phyloP scores from a whole-genome alignment of 2,329 filamentous ascomycete species.

The Penicillium janthinellum region DNA sequence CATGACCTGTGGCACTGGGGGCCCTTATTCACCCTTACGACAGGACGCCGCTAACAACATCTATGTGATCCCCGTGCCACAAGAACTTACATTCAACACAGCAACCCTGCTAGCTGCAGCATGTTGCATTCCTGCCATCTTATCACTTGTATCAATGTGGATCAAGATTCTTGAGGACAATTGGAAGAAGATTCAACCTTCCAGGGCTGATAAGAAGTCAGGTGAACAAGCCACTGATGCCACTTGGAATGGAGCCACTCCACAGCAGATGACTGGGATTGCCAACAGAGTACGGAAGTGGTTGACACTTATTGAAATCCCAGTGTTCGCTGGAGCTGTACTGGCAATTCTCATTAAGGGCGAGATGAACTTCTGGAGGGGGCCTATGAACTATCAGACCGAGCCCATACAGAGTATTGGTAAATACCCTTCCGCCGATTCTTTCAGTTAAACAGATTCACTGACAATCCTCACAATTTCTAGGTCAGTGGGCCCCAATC shows the following conservation, averaged over 20 bases:
- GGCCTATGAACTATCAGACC: slow-evolving; percentile 58
- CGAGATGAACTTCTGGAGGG: slow-evolving; percentile 65
- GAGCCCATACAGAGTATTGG: slow-evolving; percentile 65
- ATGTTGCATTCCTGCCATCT: slow-evolving; percentile 65
- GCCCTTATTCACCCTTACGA: slow-evolving; percentile 59
- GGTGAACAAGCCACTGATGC: slow-evolving; percentile 52
- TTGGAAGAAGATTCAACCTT: slow-evolving; percentile 52
- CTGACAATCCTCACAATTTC: neutral
- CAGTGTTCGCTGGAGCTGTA: slow-evolving; percentile 61
- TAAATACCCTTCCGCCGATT: slow-evolving; percentile 34
- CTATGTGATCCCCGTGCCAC: slow-evolving; percentile 63
- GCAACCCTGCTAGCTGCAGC: slow-evolving; percentile 64
- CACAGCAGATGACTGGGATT: slow-evolving; percentile 50
- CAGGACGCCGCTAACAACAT: slow-evolving; percentile 60
- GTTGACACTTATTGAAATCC: slow-evolving; percentile 55
- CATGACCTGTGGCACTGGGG: slow-evolving; percentile 11
- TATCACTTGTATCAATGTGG: slow-evolving; percentile 64
- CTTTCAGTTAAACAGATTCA: neutral
- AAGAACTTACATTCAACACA: slow-evolving; percentile 59
- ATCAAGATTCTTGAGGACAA: slow-evolving; percentile 66
- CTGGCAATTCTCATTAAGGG: slow-evolving; percentile 54
- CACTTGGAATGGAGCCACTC: slow-evolving; percentile 57
- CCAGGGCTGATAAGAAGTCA: slow-evolving; percentile 30
- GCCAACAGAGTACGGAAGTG: slow-evolving; percentile 40
- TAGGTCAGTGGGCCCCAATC: slow-evolving; percentile 39